Evolutionary conservation across 1,139 yeast species (phyloP), one percentile per base, ranked within the genome.

Genomic region (Lodderomyces jiufengensis): DNA sequence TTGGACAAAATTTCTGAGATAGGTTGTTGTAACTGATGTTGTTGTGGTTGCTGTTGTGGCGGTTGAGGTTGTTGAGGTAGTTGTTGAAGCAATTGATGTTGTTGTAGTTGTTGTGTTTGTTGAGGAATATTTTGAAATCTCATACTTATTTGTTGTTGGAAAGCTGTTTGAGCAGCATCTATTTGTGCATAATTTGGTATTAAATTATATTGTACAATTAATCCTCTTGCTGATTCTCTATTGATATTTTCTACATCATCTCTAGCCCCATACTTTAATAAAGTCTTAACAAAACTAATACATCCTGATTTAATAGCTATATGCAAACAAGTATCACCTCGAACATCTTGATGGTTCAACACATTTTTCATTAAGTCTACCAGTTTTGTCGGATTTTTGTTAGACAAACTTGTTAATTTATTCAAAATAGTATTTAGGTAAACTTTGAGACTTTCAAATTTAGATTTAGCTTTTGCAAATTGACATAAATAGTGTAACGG

Each of bases 401-500:
- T 54, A 4, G 63, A 63, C 49, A 63, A 61, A 37, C 53, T 41
- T 1, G 61, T 51, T 33, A 66, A 54, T 44, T 69, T 70, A 32
- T 65, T 68, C 39, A 59, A 59, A 14, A 75, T 60, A 5, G 57
- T 51, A 30, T 59, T 60, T 38, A 69, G 47, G 42, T 70, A 70
- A 40, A 68, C 68, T 31, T 59, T 48, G 35, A 69, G 61, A 33
- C 73, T 66, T 18, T 66, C 72, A 34, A 57, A 55, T 66, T 82
- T 51, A 3, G 80, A 63, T 39, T 66, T 61, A 23, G 70, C 70
- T 28, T 78, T 73, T 25, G 78, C 61, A 48, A 78, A 65, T 48
- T 81, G 88, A 51, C 83, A 76, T 36, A 84, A 57, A 49, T 84
- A 82, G 58, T 84, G 94, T 39, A 83, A 55, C 2, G 90, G 90